phyloP scores from a whole-genome alignment of 2,329 filamentous ascomycete genomes.

The Colletotrichum endophyticum region DNA sequence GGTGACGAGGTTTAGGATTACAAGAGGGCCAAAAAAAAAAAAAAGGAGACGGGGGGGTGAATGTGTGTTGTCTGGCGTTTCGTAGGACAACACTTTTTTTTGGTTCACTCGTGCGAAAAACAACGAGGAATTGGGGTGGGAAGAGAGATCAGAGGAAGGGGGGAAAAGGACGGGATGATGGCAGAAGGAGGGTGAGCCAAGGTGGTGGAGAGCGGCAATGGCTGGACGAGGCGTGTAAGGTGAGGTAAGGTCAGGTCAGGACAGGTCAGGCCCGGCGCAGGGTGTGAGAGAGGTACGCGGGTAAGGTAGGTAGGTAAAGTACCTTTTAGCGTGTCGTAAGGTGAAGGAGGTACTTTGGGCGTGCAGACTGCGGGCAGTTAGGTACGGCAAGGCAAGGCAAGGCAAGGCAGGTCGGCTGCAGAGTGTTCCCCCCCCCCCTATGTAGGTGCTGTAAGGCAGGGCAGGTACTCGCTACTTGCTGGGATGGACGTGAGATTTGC shows the following conservation, averaged over 20 bases:
- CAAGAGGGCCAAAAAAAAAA: constrained; percentile 6
- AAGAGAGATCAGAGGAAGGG: constrained; percentile 1
- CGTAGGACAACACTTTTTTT: constrained; percentile 11
- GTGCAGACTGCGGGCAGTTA: neutral
- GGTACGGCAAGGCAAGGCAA: neutral
- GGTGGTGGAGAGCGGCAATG: constrained; percentile 17
- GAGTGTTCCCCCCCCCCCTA: neutral
- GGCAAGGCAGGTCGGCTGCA: neutral
- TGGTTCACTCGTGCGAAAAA: constrained; percentile 12
- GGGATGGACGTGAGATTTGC: neutral
- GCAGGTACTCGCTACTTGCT: neutral
- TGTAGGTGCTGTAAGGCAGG: neutral
- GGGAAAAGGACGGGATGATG: constrained; percentile 6
- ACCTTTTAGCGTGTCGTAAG: neutral
- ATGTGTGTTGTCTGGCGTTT: constrained; percentile 15
- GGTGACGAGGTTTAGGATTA: constrained; percentile 21
- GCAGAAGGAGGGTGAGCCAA: constrained; percentile 16
- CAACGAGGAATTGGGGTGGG: constrained; percentile 8
- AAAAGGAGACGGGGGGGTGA: constrained; percentile 6
- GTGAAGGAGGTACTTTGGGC: neutral
- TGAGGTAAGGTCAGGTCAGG: neutral
- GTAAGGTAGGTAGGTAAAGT: neutral
- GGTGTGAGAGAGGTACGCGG: neutral
- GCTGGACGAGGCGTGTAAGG: constrained; percentile 13
- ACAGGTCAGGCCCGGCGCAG: neutral